Evolutionary conservation across 1,139 yeast genomes (phyloP), one percentile per base, ranked within the genome.

Genomic region (Blastobotrys persicus): DNA sequence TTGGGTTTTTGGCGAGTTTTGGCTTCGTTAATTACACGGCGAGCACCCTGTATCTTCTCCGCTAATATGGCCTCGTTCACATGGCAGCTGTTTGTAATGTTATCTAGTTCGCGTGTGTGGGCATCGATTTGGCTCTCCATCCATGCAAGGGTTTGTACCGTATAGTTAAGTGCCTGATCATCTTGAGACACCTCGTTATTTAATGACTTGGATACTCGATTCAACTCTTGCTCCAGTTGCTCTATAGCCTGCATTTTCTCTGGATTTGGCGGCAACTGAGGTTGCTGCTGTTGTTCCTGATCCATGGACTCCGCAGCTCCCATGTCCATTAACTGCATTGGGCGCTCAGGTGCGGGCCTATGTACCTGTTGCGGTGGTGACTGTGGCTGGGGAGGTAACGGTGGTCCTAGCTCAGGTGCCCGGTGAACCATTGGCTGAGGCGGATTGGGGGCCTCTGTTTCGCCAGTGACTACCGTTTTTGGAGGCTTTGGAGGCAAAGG

Each of bases 181-280:
- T 67, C 68, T 13, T 54, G 55, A 18, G 61, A 64, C 48, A 65
- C 56, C 34, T 66, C 65, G 12, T 53, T 57, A 11, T 48, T 52
- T 18, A 66, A 43, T 7, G 42, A 49, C 11, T 45, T 44, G 4
- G 49, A 40, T 11, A 54, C 51, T 18, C 59, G 35, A 13, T 45
- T 45, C 6, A 42, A 44, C 13, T 28, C 16, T 3, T 48, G 47
- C 31, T 55, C 46, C 13, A 65, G 53, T 11, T 47, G 44, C n/a
- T 52, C 56, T 16, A 65, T 43, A 14, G 66, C 60, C 49, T 61
- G 63, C 23, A 56, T 45, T 38, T 67, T 61, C 37, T 69, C 69
- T 2, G 75, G 75, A 44, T 69, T 69, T 2, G 71, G 71, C 4
- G 74, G 75, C 26, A 62, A 60, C 19, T 59, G 60, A 3, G 63